Conservation (phyloP, 495 filamentous ascomycete genomes). For the Xylaria sp. region DNA sequence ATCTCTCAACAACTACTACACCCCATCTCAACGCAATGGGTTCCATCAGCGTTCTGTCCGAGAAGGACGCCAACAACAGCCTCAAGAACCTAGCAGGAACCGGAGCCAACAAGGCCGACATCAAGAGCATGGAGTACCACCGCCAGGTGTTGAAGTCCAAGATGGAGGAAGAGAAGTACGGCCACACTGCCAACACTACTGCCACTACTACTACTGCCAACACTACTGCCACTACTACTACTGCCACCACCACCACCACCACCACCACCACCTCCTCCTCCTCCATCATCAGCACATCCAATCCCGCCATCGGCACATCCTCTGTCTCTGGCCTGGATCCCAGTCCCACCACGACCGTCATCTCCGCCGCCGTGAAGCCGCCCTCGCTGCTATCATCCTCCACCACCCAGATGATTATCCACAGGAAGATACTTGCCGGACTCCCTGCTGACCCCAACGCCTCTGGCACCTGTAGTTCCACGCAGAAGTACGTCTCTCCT, state of each 20-base stretch:
- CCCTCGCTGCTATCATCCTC: slow-evolving; percentile 10
- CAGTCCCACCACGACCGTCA: slow-evolving; percentile 23
- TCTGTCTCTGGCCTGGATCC: slow-evolving; percentile 7
- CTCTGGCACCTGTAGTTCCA: slow-evolving; percentile 42
- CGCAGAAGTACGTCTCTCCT: slow-evolving; percentile 82
- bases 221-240: too few relatives aligned
- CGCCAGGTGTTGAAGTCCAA: slow-evolving; percentile 77
- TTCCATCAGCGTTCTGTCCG: slow-evolving; percentile 58
- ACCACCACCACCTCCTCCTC: slow-evolving; percentile 14
- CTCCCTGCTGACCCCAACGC: slow-evolving; percentile 31
- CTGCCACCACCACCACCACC: slow-evolving; percentile 20
- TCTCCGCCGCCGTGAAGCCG: slow-evolving; percentile 20
- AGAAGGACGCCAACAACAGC: slow-evolving; percentile 64
- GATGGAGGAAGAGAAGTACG: slow-evolving; percentile 72
- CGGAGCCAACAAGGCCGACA: slow-evolving; percentile 49
- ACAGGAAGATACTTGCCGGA: slow-evolving; percentile 23
- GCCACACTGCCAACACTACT: slow-evolving; percentile 23
- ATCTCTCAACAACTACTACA: not conserved
- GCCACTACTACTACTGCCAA: slow-evolving; percentile 17
- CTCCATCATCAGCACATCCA: too few relatives aligned
- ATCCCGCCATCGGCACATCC: slow-evolving; percentile 19
- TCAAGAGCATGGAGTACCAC: slow-evolving; percentile 79
- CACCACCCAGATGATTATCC: slow-evolving; percentile 23
- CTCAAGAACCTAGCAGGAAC: slow-evolving; percentile 40
- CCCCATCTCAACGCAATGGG: slow-evolving; percentile 28